These are phyloP conservation scores for Sugiyamaella americana DNA, from an alignment of 805 yeast species.

Conservation along the genomic window DNA sequence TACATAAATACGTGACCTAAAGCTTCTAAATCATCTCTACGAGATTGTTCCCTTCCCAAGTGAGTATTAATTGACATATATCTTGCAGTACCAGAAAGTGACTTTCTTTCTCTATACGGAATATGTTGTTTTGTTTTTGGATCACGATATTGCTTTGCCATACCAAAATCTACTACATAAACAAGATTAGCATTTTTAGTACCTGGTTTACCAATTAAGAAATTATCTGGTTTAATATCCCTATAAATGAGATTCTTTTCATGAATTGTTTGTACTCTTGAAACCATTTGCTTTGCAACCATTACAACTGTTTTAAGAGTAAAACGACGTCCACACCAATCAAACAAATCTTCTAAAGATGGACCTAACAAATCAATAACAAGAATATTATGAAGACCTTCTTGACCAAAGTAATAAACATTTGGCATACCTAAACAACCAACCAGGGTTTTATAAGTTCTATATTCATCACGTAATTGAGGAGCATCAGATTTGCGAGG, in stretches of 20 bases:
- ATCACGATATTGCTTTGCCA: conserved; percentile 97
- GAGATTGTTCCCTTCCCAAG: conserved; percentile 91
- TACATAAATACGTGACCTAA: conserved; percentile 95
- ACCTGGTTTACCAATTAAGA: conserved; percentile 84
- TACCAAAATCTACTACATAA: conserved; percentile 93
- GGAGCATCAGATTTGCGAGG: conserved; percentile 98
- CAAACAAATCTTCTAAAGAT: conserved; percentile 90
- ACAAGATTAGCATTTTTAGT: conserved; percentile 78
- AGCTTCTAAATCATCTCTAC: conserved; percentile 95
- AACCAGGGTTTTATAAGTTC: conserved; percentile 83
- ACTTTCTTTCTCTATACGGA: conserved; percentile 93
- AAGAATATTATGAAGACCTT: conserved; percentile 90
- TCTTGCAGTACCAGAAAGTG: conserved; percentile 96
- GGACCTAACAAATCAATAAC: conserved; percentile 96
- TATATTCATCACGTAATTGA: conserved; percentile 90
- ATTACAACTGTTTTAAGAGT: conserved; percentile 83
- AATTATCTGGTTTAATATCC: conserved; percentile 97
- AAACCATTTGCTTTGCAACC: conserved; percentile 91
- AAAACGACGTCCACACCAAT: conserved; percentile 95
- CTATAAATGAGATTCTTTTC: conserved; percentile 87
- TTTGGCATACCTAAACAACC: conserved; percentile 85
- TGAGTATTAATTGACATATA: conserved; percentile 98
- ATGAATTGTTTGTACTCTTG: conserved; percentile 80
- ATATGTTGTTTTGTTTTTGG: conserved; percentile 93
- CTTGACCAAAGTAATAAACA: conserved; percentile 98